phyloP scores from a whole-genome alignment of 169 alveolate genomes.

The Eimeria maxima region DNA sequence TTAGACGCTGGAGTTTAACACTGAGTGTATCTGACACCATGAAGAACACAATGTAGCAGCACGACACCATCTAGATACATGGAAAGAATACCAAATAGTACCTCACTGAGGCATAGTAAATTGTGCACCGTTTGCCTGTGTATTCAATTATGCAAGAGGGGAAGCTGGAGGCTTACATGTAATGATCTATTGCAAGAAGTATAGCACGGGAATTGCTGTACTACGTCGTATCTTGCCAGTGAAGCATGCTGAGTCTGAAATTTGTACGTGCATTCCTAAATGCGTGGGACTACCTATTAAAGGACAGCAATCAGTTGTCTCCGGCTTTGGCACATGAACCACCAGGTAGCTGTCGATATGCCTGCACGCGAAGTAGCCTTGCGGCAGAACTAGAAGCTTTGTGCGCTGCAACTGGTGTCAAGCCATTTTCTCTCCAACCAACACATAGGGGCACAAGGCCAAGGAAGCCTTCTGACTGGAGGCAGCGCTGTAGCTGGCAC shows the following conservation, averaged over 20 bases:
- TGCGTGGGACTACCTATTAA: not conserved
- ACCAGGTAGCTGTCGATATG: not conserved
- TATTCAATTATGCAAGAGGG: not conserved
- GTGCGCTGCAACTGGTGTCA: not conserved
- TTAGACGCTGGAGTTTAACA: too few species aligned
- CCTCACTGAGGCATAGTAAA: not conserved
- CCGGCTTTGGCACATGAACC: not conserved
- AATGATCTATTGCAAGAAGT: not conserved
- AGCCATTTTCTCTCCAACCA: not conserved
- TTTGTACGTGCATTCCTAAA: not conserved
- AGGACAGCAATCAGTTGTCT: not conserved
- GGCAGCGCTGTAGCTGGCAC: not conserved
- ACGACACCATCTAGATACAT: too few species aligned
- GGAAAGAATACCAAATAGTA: not conserved
- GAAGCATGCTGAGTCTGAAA: not conserved
- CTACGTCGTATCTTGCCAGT: too few species aligned
- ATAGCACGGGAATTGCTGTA: not conserved
- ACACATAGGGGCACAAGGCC: not conserved
- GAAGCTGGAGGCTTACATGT: not conserved
- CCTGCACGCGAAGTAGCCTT: not conserved
- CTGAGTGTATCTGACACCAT: too few species aligned
- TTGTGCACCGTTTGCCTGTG: not conserved
- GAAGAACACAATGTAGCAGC: too few species aligned
- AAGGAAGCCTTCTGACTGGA: not conserved
- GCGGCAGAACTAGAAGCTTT: not conserved